Conservation (phyloP, 768 basidiomycete genomes). For the Leccinum ochraceum region DNA sequence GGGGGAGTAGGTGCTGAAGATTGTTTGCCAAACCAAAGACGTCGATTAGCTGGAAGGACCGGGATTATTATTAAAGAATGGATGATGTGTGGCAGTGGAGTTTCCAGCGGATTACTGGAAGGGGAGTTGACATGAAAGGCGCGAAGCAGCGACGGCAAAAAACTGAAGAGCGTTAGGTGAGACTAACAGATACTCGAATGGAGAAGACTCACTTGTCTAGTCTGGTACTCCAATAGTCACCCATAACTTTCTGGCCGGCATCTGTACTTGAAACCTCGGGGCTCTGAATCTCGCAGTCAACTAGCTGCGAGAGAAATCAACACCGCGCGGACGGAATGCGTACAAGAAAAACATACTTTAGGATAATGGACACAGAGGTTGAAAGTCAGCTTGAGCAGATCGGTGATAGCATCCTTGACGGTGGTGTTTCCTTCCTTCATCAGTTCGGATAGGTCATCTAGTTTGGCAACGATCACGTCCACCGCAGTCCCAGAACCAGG, state of each 20-base stretch:
- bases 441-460: slow-evolving; percentile 54
- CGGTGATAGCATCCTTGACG: slow-evolving; percentile 71
- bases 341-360: slow-evolving; percentile 45
- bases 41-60: slow-evolving; percentile 52
- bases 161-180: slow-evolving; percentile 28
- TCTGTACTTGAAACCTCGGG: slow-evolving; percentile 19
- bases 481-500: slow-evolving; percentile 45
- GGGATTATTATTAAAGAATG: slow-evolving; percentile 83
- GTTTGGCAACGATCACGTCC: slow-evolving; percentile 60
- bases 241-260: slow-evolving; percentile 51
- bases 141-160: slow-evolving; percentile 71
- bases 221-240: slow-evolving; percentile 73
- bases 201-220: slow-evolving; percentile 61
- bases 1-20: slow-evolving; percentile 34
- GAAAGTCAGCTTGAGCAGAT: slow-evolving; percentile 83
- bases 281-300: slow-evolving; percentile 46
- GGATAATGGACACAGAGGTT: slow-evolving; percentile 83
- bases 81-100: slow-evolving; percentile 80
- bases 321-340: background rate
- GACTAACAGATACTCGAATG: background rate
- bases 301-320: slow-evolving; percentile 28
- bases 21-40: slow-evolving; percentile 61
- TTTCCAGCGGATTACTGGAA: slow-evolving; percentile 61
- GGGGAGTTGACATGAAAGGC: slow-evolving; percentile 66
- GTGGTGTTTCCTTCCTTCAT: slow-evolving; percentile 45